phyloP scores from a whole-genome alignment of 2,329 filamentous ascomycete species.

The Colletotrichum sp. region DNA sequence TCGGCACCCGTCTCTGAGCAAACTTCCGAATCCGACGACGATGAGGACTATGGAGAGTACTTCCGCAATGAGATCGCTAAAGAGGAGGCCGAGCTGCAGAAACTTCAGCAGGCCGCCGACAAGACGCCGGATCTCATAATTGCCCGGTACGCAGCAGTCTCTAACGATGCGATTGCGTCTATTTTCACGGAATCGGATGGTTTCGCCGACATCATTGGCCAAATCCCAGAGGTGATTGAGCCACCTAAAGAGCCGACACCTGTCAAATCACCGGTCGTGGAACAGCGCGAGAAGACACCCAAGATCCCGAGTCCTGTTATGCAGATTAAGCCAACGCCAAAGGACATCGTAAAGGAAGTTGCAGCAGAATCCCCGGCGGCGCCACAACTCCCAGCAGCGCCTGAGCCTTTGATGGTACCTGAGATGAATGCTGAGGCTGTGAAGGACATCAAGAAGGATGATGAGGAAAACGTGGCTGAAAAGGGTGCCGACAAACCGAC shows the following conservation, averaged over 20 bases:
- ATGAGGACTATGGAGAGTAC: constrained; percentile 63
- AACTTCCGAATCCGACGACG: constrained; percentile 59
- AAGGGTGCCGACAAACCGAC: not conserved
- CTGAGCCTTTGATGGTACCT: not conserved
- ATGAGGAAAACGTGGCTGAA: not conserved
- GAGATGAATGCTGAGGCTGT: not conserved
- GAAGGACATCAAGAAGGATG: not conserved
- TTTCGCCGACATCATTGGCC: constrained; percentile 47
- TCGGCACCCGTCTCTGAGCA: constrained; percentile 36
- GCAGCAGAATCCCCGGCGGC: not conserved
- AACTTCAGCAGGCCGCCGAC: constrained; percentile 44
- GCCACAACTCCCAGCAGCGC: not conserved
- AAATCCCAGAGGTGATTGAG: constrained; percentile 35
- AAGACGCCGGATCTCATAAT: constrained; percentile 46
- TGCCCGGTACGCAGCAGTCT: constrained; percentile 50
- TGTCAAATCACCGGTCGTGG: not conserved
- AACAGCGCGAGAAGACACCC: constrained; percentile 4
- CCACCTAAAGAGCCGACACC: constrained; percentile 17
- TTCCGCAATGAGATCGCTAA: constrained; percentile 59
- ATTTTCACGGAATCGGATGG: constrained; percentile 51
- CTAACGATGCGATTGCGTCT: constrained; percentile 53
- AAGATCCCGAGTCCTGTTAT: not conserved
- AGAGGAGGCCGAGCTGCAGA: constrained; percentile 53
- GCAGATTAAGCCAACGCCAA: not conserved
- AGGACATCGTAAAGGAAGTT: not conserved